Evolutionary conservation across 495 filamentous ascomycete species (phyloP).

Genomic region (Viridothelium virens): DNA sequence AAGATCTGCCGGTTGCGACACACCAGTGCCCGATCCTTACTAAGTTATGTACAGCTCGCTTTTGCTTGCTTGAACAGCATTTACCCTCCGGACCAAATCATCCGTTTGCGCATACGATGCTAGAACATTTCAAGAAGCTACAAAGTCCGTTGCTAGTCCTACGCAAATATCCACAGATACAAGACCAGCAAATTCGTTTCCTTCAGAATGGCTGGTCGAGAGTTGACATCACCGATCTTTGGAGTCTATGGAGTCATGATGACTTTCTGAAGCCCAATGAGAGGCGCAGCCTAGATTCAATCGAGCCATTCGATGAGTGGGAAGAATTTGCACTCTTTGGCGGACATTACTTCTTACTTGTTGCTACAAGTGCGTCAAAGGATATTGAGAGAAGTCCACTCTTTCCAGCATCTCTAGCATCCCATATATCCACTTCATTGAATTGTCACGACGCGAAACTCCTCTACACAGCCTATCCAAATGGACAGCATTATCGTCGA

Average conservation of each 20-base stretch:
- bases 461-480: conserved; percentile 2
- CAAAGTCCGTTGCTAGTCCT: conserved; percentile 68
- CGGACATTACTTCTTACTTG: conserved; percentile 76
- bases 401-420: not conserved
- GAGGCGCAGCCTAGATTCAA: conserved; percentile 49
- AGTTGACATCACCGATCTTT: conserved; percentile 56
- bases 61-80: conserved; percentile 85
- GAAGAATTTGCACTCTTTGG: conserved; percentile 86
- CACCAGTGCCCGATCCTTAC: too few species aligned
- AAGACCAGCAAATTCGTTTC: conserved; percentile 61
- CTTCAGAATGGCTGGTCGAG: conserved; percentile 53
- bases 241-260: conserved; percentile 69
- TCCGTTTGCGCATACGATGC: conserved; percentile 84
- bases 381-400: not conserved
- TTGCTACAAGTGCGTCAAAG: conserved; percentile 40
- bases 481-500: conserved; percentile 25
- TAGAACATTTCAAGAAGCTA: conserved; percentile 73
- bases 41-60: conserved; percentile 32
- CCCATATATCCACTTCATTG: not conserved
- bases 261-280: conserved; percentile 50
- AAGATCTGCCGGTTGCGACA: not conserved
- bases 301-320: conserved; percentile 92
- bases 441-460: not conserved
- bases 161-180: conserved; percentile 56
- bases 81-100: conserved; percentile 67